Evolutionary conservation across 2,329 filamentous ascomycete species (phyloP), one percentile per base, ranked within the genome.

Genomic region (Ophiostoma populinum): DNA sequence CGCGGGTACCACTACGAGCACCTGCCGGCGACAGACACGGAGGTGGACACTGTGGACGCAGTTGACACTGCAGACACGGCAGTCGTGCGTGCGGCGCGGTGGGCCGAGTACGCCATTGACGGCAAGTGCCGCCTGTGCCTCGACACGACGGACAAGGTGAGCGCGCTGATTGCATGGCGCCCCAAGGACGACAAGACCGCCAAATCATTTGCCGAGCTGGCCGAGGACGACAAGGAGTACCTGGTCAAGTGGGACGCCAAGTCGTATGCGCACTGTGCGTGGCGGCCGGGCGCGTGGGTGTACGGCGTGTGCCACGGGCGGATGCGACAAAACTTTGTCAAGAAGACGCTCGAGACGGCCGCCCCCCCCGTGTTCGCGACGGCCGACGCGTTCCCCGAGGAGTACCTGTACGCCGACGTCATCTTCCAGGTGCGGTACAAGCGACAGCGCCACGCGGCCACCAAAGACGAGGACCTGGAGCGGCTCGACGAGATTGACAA

Each of bases 251-350:
- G 86, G 82, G 73, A 79, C 29, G 62, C 64, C 0, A 65, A 70
- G 37, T 93, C 87, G 0, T 92, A 94, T 48, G 78, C 75, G 42
- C 76, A 81, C 43, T 82, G 80, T 35, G 65, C 63, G 6, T 98
- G 92, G 90, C 80, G 83, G 65, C 73, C 83, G 8, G 90, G 87
- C 10, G 66, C 78, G 12, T 98, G 90, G 90, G 67, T 92, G 1
- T 87, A 71, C 62, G 83, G 85, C 6, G 63, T 78, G 8, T 68
- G 70, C 12, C 57, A 66, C 10, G 47, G 55, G 3, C 39, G 52
- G 0, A 92, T 80, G 74, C 73, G 83, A 12, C 70, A 64, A 8
- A 64, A 82, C 0, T 98, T 95, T 51, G 61, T 67, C 37, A 90
- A 79, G 51, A 75, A 75, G 15, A 70, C 79, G 12, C 58, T 64